Evolutionary conservation across 2,329 filamentous ascomycete species (phyloP), one percentile per base, ranked within the genome.

Genomic region (Didymella exigua): DNA sequence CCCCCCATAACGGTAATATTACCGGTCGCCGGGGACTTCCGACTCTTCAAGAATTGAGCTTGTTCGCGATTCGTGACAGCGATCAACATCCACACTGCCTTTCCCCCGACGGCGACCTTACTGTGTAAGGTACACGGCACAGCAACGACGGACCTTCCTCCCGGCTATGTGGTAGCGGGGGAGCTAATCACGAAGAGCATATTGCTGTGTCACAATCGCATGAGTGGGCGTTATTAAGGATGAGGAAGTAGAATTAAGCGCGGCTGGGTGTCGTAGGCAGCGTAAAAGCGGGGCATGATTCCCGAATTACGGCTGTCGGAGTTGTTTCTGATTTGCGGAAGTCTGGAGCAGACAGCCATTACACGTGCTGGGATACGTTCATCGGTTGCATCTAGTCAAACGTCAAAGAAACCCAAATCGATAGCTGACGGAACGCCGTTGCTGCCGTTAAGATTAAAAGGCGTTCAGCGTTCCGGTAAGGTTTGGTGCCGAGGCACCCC

Each of bases 151-250:
- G 58, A 59, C 60, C 65, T 64, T 46, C 51, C 55, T 62, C 57
- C 65, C 63, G 53, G 48, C 54, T 56, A 43, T 54, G 47, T 67
- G 65, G 65, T 67, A 68, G 54, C 59, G 59, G 58, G 55, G 34
- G 56, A 19, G 54, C 53, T 53, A 58, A 58, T 60, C 57, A 49
- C 48, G 37, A 49, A 42, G 23, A 42, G 18, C 18, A 46, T 51
- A n/a, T 47, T 33, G 30, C 27, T 47, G 37, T 49, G 46, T 47
- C 42, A 54, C 49, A 16, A 41, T 47, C 23, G 45, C 34, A 26
- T 53, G 34, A 31, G 27, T 50, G 33, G 26, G 41, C 29, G 49
- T 46, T 31, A 54, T 49, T 31, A 48, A 53, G 49, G 45, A 50
- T 37, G 27, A 24, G 45, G 14, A 36, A 27, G 29, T 37, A 27